These are phyloP conservation scores for Nicotiana obtusifolia DNA, from an alignment of 257 asterid genomes.

Conservation along the genomic window DNA sequence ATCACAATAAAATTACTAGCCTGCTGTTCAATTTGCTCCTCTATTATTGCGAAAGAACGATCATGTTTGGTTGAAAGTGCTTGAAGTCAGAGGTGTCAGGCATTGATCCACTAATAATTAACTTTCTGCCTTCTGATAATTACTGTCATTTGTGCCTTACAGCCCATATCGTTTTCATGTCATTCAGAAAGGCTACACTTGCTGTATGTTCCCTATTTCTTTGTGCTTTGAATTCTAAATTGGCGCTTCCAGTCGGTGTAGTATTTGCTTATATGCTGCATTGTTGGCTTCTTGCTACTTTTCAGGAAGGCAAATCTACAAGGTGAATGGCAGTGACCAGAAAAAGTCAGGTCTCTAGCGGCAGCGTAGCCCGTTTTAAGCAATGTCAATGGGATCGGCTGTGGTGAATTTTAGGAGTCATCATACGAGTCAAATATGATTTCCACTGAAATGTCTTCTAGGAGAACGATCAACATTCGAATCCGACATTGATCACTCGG, in stretches of 20 bases:
- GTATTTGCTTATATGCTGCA: not conserved
- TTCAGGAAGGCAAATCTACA: not conserved
- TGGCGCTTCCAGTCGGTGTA: not conserved
- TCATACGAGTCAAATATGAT: not conserved
- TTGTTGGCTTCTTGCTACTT: not conserved
- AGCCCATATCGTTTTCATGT: not conserved
- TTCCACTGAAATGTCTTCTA: not conserved
- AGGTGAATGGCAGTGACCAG: not conserved
- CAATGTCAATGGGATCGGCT: not conserved
- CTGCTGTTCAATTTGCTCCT: not conserved
- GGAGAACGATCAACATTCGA: not conserved
- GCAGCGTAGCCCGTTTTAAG: not conserved
- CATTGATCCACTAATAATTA: not conserved
- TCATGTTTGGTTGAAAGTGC: not conserved
- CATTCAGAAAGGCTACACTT: not conserved
- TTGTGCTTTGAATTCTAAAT: not conserved
- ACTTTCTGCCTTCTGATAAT: not conserved
- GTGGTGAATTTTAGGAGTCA: not conserved
- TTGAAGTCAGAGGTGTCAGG: not conserved
- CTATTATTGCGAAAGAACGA: not conserved
- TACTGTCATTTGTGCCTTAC: not conserved
- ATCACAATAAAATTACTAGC: not conserved
- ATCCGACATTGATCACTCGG: not conserved
- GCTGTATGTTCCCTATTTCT: not conserved
- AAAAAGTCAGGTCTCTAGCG: not conserved